These are phyloP conservation scores for Coriolopsis trogii DNA, from an alignment of 1,284 basidiomycete species.

Conservation along the genomic window DNA sequence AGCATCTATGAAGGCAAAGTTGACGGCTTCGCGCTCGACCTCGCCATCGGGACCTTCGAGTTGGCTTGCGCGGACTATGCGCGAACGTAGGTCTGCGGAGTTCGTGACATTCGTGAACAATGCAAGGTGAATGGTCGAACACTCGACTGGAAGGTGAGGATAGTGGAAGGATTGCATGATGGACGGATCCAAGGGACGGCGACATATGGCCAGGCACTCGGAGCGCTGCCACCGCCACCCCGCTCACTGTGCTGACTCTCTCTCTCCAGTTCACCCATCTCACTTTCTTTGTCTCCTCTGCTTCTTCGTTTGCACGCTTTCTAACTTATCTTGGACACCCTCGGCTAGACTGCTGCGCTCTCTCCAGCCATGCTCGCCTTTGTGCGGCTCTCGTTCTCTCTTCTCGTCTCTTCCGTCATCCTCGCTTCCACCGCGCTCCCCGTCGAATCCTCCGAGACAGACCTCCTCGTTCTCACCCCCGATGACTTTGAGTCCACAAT, in stretches of 20 bases:
- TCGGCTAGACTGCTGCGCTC: too few relatives aligned
- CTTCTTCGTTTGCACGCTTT: too few relatives aligned
- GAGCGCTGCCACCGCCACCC: too few relatives aligned
- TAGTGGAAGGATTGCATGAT: conserved; percentile 58
- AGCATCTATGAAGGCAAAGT: conserved; percentile 90
- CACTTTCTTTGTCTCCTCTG: too few relatives aligned
- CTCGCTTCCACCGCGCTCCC: conserved; percentile 42
- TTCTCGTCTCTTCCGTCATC: conserved; percentile 39
- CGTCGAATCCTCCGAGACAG: conserved; percentile 36
- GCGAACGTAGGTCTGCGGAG: conserved; percentile 56
- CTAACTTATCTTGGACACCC: too few relatives aligned
- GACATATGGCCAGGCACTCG: too few relatives aligned
- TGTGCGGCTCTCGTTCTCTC: conserved; percentile 32
- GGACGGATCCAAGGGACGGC: too few relatives aligned
- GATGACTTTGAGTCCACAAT: conserved; percentile 65
- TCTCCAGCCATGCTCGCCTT: conserved; percentile 30
- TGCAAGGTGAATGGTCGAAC: conserved; percentile 59
- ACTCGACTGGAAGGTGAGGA: conserved; percentile 48
- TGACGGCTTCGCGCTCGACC: conserved; percentile 70
- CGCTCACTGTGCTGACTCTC: too few relatives aligned
- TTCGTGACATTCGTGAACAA: conserved; percentile 74
- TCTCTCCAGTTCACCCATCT: too few relatives aligned
- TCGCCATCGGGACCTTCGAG: conserved; percentile 64
- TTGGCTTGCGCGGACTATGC: conserved; percentile 72
- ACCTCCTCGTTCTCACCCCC: conserved; percentile 51